phyloP scores from a whole-genome alignment of 768 basidiomycete genomes.

The Boletus rex-veris region DNA sequence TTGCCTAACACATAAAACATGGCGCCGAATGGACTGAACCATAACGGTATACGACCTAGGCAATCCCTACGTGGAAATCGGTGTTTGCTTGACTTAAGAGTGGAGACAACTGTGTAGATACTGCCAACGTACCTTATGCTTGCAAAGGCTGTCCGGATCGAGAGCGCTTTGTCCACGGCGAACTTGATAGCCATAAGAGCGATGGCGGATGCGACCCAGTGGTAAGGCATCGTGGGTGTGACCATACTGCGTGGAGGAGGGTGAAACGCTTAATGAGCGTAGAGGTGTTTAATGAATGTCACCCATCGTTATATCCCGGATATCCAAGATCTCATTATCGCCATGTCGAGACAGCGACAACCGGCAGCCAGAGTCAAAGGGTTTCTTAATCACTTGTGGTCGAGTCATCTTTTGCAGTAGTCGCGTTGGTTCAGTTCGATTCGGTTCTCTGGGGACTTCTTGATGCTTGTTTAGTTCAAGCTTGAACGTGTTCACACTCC shows the following conservation, averaged over 20 bases:
- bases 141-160: conserved; percentile 11
- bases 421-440: too few species aligned
- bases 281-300: conserved; percentile 24
- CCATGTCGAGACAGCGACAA: too few species aligned
- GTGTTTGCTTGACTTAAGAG: too few species aligned
- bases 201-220: conserved; percentile 4
- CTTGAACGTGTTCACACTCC: too few species aligned
- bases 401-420: too few species aligned
- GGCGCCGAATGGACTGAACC: conserved; percentile 35
- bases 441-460: too few species aligned
- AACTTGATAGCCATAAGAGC: conserved; percentile 9
- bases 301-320: too few species aligned
- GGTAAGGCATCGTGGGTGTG: background rate
- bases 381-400: too few species aligned
- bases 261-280: background rate
- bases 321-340: too few species aligned
- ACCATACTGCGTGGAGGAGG: conserved; percentile 6
- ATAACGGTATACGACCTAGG: conserved; percentile 20
- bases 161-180: conserved; percentile 1
- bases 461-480: too few species aligned
- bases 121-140: conserved; percentile 14
- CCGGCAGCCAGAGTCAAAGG: too few species aligned
- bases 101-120: too few species aligned
- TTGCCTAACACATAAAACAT: conserved; percentile 25
- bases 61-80: conserved; percentile 7